Conservation (phyloP, 2,329 filamentous ascomycete species). For the Hawksworthiomyces lignivorus region DNA sequence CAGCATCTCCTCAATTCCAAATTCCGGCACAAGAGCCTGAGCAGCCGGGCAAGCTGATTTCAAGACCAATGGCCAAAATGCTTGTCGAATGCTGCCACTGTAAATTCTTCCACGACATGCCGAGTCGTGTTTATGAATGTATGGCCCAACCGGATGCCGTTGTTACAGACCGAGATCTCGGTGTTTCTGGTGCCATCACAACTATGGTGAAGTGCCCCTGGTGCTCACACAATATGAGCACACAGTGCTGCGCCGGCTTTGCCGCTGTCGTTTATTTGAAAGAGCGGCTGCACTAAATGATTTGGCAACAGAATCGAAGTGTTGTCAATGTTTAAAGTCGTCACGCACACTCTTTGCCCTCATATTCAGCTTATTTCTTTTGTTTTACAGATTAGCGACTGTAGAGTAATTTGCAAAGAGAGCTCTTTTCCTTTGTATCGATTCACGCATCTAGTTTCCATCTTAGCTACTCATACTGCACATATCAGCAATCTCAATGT, state of each 20-base stretch:
- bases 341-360: neutral
- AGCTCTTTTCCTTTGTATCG: too few relatives aligned
- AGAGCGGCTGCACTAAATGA: slow-evolving; percentile 46
- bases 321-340: too few relatives aligned
- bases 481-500: too few relatives aligned
- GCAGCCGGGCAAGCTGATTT: slow-evolving; percentile 1
- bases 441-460: too few relatives aligned
- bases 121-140: slow-evolving; percentile 54
- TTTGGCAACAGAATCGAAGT: too few relatives aligned
- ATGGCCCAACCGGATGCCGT: slow-evolving; percentile 53
- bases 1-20: slow-evolving; percentile 8
- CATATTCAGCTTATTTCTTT: neutral
- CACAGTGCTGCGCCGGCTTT: slow-evolving; percentile 60
- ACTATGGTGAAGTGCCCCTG: slow-evolving; percentile 62
- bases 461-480: too few relatives aligned
- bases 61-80: slow-evolving; percentile 45
- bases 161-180: slow-evolving; percentile 41
- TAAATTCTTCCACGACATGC: slow-evolving; percentile 59
- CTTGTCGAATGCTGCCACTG: slow-evolving; percentile 59
- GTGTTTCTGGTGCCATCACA: slow-evolving; percentile 48
- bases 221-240: slow-evolving; percentile 65
- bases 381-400: neutral
- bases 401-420: too few relatives aligned
- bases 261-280: slow-evolving; percentile 58
- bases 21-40: slow-evolving; percentile 10